Percentiles rank a stretch among this genome's conserved stretches.
Conservation (phyloP, 352 stramenopile species). For the Phytophthora europaea region DNA sequence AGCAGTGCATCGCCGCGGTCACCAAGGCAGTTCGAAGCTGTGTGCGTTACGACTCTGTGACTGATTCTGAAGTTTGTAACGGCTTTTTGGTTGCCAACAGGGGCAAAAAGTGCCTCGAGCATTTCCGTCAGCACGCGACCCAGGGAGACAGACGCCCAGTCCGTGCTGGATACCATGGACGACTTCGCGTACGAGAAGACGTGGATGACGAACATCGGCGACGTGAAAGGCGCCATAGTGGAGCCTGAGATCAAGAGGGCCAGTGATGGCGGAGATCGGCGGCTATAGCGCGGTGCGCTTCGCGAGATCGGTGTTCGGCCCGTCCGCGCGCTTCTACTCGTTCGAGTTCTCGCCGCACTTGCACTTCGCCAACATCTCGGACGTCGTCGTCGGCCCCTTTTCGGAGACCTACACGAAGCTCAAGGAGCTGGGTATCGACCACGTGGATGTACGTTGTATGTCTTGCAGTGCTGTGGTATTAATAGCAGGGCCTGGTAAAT, state of each 20-base stretch:
- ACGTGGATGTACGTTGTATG: conserved; percentile 34
- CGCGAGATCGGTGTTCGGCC: conserved; percentile 25
- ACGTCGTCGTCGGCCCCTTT: conserved; percentile 39
- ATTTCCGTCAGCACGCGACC: conserved; percentile 33
- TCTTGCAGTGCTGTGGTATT: background rate
- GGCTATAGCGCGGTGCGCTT: conserved; percentile 65
- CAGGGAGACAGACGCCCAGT: conserved; percentile 38
- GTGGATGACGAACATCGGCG: conserved; percentile 53
- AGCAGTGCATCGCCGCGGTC: conserved; percentile 17
- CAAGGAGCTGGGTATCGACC: conserved; percentile 32
- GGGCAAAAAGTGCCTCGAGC: conserved; percentile 40
- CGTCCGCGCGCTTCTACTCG: conserved; percentile 46
- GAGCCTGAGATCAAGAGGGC: conserved; percentile 39
- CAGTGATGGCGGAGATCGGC: conserved; percentile 59
- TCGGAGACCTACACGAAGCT: conserved; percentile 40
- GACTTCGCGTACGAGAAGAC: conserved; percentile 40
- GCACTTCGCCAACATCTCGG: conserved; percentile 43
- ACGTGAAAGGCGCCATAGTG: conserved; percentile 46
- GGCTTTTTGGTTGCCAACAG: conserved; percentile 26
- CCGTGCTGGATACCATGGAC: conserved; percentile 43
- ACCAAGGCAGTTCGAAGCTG: conserved; percentile 30
- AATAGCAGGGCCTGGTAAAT: background rate
- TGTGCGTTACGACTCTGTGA: conserved; percentile 12
- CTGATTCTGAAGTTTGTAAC: conserved; percentile 37
- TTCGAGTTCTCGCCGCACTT: conserved; percentile 53